Base-by-base conservation (phyloP, 805 yeast genomes). In the Candida easanensis region DNA sequence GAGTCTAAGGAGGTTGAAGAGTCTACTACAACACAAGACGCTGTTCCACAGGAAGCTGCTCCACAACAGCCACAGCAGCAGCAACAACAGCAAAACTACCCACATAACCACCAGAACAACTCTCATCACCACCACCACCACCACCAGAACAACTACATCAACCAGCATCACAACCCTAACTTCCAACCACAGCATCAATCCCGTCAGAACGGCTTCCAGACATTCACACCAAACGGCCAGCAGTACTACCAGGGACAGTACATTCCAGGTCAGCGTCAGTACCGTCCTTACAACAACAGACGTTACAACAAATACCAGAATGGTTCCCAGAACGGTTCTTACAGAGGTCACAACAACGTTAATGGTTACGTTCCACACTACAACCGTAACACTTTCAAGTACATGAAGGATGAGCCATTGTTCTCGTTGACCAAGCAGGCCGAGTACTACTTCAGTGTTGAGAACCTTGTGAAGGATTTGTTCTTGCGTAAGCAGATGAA, bases 381-480 rank as follows among this genome's bases (percentile, higher is more conserved):
- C 31, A 48, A 41, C 32, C 45, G 42, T 22, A 28, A 38, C 14
- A 10, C n/a, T 4, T 18, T 4, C 31, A 18, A 36, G n/a, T 30
- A 20, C 33, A 40, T 36, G 16, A 49, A 52, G 36, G 50, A 46
- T 13, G 61, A 59, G 22, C 52, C 60, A 14, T 33, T 50, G 36
- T 51, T 48, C 32, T 47, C 52, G 5, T 37, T 56, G 39, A 44
- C 50, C n/a, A 58, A 51, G 48, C 98, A 90, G 71, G 70, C 91
- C 40, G 93, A 88, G 61, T 93, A 93, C 71, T 93, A 93, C 65
- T 86, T 93, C 68, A 83, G 95, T 23, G 72, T 82, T 39, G 96
- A 88, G 56, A 93, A 93, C 65, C 73, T 93, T 65, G 71, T 84
- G 54, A 86, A 88, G 66, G 99, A 93, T 67, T 69, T 82, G 39